A percentile compares a stretch with the other conserved stretches of the same genome.
Evolutionary conservation across 805 yeast genomes (phyloP).

Genomic region (Wickerhamiella cacticola): DNA sequence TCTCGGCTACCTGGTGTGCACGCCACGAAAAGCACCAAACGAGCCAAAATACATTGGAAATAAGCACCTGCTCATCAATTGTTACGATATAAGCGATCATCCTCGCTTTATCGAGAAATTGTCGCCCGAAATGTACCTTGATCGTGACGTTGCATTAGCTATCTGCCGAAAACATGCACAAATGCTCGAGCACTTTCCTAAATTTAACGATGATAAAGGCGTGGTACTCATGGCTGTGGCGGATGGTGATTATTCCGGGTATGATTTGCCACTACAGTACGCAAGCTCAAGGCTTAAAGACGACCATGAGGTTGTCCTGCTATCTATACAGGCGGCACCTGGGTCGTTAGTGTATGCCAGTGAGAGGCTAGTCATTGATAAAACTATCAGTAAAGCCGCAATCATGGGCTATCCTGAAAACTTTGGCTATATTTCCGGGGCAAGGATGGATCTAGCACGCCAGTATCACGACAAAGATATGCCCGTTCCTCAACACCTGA

Average conservation of each 20-base stretch:
- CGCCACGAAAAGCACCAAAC: not conserved
- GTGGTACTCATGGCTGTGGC: not conserved
- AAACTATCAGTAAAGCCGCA: not conserved
- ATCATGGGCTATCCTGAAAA: no score
- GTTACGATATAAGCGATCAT: not conserved
- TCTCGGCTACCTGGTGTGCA: not conserved
- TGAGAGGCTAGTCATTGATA: not conserved
- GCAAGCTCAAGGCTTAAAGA: not conserved
- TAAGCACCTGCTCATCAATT: not conserved
- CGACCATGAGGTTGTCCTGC: conserved; percentile 3
- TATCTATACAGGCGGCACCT: not conserved
- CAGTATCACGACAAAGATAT: no score
- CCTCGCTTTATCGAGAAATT: not conserved
- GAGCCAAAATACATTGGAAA: not conserved
- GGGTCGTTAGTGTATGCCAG: not conserved
- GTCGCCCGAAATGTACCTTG: not conserved
- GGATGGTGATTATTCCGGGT: not conserved
- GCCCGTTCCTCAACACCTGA: no score
- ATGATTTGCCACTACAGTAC: not conserved
- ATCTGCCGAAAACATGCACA: not conserved
- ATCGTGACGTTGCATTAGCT: not conserved
- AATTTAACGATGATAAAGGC: not conserved
- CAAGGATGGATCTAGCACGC: no score
- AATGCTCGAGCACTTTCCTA: not conserved
- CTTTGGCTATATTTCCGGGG: no score